phyloP scores from a whole-genome alignment of 352 stramenopile genomes.

The Phytopythium helicoides region DNA sequence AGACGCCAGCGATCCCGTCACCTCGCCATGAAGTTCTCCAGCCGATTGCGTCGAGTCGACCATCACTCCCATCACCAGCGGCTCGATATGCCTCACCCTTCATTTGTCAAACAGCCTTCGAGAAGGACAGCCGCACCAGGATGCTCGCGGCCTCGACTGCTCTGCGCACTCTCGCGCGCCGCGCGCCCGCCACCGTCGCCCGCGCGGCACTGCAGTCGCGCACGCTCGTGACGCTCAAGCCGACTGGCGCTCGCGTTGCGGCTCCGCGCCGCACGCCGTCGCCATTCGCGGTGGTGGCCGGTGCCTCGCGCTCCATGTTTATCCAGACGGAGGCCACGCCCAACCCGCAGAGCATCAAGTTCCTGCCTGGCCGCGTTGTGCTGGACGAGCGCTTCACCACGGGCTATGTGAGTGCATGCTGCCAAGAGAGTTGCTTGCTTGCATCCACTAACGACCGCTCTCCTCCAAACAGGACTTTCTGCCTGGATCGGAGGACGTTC shows the following conservation, averaged over 20 bases:
- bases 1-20: constrained; percentile 2
- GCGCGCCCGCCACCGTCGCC: constrained; percentile 7
- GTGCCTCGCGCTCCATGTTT: constrained; percentile 91
- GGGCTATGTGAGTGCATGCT: constrained; percentile 26
- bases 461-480: constrained; percentile 88
- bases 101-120: constrained; percentile 5
- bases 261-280: constrained; percentile 9
- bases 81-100: neutral
- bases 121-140: neutral
- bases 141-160: constrained; percentile 1
- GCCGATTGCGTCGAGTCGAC: constrained; percentile 2
- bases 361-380: constrained; percentile 91
- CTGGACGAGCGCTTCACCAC: constrained; percentile 89
- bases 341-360: constrained; percentile 98
- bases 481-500: constrained; percentile 78
- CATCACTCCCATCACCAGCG: constrained; percentile 2
- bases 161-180: constrained; percentile 23
- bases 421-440: constrained; percentile 1
- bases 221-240: neutral
- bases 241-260: neutral
- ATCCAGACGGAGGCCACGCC: constrained; percentile 98
- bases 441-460: too few relatives aligned
- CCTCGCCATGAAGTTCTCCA: neutral
- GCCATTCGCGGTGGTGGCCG: constrained; percentile 25
- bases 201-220: constrained; percentile 15